phyloP scores from a whole-genome alignment of 768 basidiomycete species.

The Psilocybe tampanensis region DNA sequence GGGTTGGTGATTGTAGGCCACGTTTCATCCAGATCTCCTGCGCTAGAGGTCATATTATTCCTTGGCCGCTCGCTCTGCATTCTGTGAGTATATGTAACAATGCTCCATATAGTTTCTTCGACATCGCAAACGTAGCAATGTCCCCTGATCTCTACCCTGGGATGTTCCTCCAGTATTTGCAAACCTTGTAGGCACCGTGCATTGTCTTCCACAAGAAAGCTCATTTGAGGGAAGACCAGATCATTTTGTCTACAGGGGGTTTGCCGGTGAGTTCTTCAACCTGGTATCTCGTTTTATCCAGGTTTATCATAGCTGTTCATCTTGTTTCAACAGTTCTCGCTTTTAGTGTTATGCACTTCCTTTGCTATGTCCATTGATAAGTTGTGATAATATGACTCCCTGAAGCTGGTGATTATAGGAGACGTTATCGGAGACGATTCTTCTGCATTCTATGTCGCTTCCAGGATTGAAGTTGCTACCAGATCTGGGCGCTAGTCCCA shows the following conservation, averaged over 20 bases:
- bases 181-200: slow-evolving; percentile 23
- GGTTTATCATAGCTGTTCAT: not conserved
- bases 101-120: slow-evolving; percentile 27
- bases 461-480: too few relatives aligned
- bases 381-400: too few relatives aligned
- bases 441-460: too few relatives aligned
- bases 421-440: too few relatives aligned
- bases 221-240: not conserved
- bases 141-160: slow-evolving; percentile 8
- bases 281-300: not conserved
- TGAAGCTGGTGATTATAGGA: too few relatives aligned
- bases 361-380: too few relatives aligned
- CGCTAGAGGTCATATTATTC: slow-evolving; percentile 22
- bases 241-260: not conserved
- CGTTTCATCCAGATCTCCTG: slow-evolving; percentile 19
- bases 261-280: not conserved
- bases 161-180: slow-evolving; percentile 27
- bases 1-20: slow-evolving; percentile 7
- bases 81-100: slow-evolving; percentile 28
- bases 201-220: slow-evolving; percentile 26
- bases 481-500: too few relatives aligned
- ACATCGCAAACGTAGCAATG: slow-evolving; percentile 16
- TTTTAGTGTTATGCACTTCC: too few relatives aligned
- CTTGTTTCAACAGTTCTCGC: not conserved
- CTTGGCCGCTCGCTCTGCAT: slow-evolving; percentile 24